Conservation (phyloP, 139 green algal genomes). For the Trebouxia sp. region DNA sequence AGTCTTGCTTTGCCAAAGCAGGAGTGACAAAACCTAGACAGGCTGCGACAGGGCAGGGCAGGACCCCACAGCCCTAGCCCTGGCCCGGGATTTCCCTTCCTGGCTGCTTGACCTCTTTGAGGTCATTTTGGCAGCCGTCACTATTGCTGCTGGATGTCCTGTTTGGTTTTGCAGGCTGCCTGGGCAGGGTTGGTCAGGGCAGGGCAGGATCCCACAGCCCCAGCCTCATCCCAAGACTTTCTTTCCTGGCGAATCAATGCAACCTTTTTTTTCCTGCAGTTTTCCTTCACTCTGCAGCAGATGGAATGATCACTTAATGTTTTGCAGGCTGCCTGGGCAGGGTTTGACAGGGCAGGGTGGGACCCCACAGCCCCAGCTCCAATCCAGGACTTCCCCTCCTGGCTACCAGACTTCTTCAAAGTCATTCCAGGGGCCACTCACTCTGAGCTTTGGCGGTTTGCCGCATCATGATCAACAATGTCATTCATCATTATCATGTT, state of each 20-base stretch:
- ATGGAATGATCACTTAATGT: too few relatives aligned
- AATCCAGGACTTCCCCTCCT: conserved; percentile 46
- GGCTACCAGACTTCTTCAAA: conserved; percentile 72
- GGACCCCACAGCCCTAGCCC: neutral
- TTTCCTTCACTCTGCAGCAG: too few relatives aligned
- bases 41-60: conserved; percentile 31
- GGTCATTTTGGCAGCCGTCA: conserved; percentile 42
- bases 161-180: conserved; percentile 27
- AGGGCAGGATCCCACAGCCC: neutral
- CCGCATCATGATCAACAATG: neutral
- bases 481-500: too few relatives aligned
- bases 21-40: too few relatives aligned
- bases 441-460: neutral
- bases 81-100: conserved; percentile 39
- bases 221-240: conserved; percentile 35
- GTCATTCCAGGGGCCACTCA: conserved; percentile 44
- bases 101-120: conserved; percentile 76
- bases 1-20: too few relatives aligned
- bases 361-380: neutral
- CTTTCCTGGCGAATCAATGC: conserved; percentile 60
- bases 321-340: conserved; percentile 50
- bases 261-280: too few relatives aligned
- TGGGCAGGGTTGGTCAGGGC: conserved; percentile 52
- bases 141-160: too few relatives aligned
- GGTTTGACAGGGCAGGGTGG: conserved; percentile 30